phyloP scores from a whole-genome alignment of 495 filamentous ascomycete species.

The Cairneyella variabilis region DNA sequence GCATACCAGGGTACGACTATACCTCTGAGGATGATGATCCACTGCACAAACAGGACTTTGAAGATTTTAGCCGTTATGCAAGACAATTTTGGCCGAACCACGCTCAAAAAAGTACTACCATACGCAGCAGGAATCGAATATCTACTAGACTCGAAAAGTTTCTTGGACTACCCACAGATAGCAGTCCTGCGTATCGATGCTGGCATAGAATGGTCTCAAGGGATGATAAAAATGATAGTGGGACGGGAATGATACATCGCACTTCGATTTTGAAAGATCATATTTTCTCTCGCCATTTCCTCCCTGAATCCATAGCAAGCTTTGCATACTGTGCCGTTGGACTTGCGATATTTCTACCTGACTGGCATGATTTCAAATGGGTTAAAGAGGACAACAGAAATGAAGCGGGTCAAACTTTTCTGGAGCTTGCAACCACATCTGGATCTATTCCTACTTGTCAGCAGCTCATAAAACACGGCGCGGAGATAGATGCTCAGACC shows the following conservation, averaged over 20 bases:
- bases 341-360: constrained; percentile 23
- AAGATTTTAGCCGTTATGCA: constrained; percentile 25
- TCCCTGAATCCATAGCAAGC: background rate
- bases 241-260: no score
- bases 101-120: constrained; percentile 19
- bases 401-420: constrained; percentile 13
- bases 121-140: constrained; percentile 11
- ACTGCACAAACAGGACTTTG: constrained; percentile 4
- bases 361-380: constrained; percentile 28
- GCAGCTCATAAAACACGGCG: background rate
- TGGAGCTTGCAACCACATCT: constrained; percentile 19
- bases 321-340: constrained; percentile 29
- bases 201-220: constrained; percentile 23
- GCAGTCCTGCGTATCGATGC: constrained; percentile 28
- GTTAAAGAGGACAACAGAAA: constrained; percentile 2
- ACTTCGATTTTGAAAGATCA: no score
- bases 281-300: no score
- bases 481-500: constrained; percentile 1
- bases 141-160: constrained; percentile 25
- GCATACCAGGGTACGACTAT: background rate
- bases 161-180: constrained; percentile 28
- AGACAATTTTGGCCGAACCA: constrained; percentile 28
- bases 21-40: constrained; percentile 5
- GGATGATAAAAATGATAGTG: background rate
- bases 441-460: constrained; percentile 19